Conservation (phyloP, 164 flowering plant genomes). For the Stephania cephalantha region DNA sequence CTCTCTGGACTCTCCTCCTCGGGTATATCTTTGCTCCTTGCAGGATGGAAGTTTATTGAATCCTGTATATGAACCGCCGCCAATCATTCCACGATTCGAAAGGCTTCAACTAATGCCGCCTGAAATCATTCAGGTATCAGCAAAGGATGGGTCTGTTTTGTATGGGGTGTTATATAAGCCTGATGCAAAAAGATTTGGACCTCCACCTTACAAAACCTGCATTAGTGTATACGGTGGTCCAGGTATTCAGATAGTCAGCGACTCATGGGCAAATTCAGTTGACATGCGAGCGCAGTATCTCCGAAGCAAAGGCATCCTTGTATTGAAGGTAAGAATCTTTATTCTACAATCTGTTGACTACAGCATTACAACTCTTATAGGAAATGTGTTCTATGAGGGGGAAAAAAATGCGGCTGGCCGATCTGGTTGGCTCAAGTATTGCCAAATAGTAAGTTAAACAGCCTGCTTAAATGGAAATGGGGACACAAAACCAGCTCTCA, state of each 20-base stretch:
- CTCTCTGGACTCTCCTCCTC: constrained; percentile 65
- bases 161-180: constrained; percentile 82
- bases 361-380: background rate
- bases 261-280: constrained; percentile 83
- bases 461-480: constrained; percentile 19
- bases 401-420: constrained; percentile 27
- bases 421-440: constrained; percentile 28
- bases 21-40: constrained; percentile 56
- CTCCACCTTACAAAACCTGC: constrained; percentile 86
- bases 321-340: constrained; percentile 71
- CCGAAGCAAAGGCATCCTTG: constrained; percentile 76
- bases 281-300: constrained; percentile 96
- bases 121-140: constrained; percentile 52
- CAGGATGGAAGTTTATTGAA: constrained; percentile 53
- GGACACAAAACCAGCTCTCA: constrained; percentile 28
- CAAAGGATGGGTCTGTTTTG: constrained; percentile 64
- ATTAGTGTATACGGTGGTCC: constrained; percentile 91
- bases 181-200: constrained; percentile 63
- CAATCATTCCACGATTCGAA: constrained; percentile 38
- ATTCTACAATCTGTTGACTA: background rate
- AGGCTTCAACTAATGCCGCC: constrained; percentile 77
- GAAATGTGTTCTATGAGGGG: background rate
- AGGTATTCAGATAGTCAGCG: constrained; percentile 61
- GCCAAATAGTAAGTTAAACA: constrained; percentile 28
- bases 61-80: constrained; percentile 63